Base-by-base conservation (phyloP, 106 monocot species). In the Amphibolis antarctica region DNA sequence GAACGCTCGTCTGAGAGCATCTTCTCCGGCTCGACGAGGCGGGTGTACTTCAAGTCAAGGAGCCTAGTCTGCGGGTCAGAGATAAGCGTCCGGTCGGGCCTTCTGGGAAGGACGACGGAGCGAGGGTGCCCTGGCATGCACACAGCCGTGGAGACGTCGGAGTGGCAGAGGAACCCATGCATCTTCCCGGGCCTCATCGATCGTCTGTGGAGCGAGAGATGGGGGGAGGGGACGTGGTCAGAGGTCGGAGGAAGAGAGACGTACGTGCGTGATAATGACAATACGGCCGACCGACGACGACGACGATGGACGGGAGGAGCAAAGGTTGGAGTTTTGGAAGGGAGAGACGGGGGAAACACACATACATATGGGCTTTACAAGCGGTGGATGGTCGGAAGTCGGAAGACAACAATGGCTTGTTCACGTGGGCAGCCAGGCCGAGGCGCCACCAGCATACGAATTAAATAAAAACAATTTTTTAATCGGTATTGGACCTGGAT, bases 31-130 rank as follows among this genome's bases (percentile, higher is more conserved):
- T 74, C 74, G 18, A 44, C 42, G 18, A 81, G 78, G 21, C 83
- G 69, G 0, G 76, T 19, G 81, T 92, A 81, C 71, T 73, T 81
- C 13, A 78, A 53, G 63, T 91, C 83, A 3, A 65, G 4, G 36
- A 77, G 62, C 65, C 60, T 59, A 18, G 75, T n/a, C 61, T 79
- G 67, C 9, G 36, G 60, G 20, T 61, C 60, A n/a, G n/a, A n/a
- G 36, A 46, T 56, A 22, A 74, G 28, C 18, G 77, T 65, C 13
- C 83, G 25, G 55, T 77, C 77, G 13, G 78, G 63, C 42, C 71
- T 30, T 26, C 71, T 63, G 31, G 62, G 71, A 30, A 71, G 62
- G 19, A 71, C 53, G 14, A 63, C 71, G 11, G 63, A 63, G 42
- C 62, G 71, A 5, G 63, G 0, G 31, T 27, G 51, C 7, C 10